phyloP scores from a whole-genome alignment of 2,329 filamentous ascomycete genomes.

The Aphanocladium album region DNA sequence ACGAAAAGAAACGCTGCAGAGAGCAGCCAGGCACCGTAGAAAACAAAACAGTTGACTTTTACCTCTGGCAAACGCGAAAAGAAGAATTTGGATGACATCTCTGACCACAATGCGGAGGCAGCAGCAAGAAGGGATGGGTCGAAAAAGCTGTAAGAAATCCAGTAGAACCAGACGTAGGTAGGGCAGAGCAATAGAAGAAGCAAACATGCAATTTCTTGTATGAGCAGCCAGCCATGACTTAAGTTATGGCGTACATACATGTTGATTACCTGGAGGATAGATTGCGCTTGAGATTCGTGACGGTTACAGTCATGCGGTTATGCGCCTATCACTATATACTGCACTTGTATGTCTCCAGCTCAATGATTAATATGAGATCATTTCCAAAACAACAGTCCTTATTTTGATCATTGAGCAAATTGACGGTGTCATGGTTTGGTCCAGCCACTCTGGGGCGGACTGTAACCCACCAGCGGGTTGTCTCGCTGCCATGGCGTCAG shows the following conservation, averaged over 20 bases:
- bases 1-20: not conserved
- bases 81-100: not conserved
- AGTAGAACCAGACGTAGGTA: not conserved
- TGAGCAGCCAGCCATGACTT: not conserved
- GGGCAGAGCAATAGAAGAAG: not conserved
- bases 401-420: no score
- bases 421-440: no score
- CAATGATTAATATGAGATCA: no score
- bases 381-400: no score
- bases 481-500: no score
- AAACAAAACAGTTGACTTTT: not conserved
- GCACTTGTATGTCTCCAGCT: no score
- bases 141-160: not conserved
- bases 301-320: no score
- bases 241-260: not conserved
- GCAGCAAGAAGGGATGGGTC: not conserved
- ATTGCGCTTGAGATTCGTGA: not conserved
- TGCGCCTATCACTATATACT: not conserved
- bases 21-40: not conserved
- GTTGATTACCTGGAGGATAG: not conserved
- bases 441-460: no score
- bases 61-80: not conserved
- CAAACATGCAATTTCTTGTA: not conserved
- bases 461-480: no score
- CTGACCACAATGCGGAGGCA: not conserved